Conservation (phyloP, 73 alveolate genomes). For the Symbiodinium natans region DNA sequence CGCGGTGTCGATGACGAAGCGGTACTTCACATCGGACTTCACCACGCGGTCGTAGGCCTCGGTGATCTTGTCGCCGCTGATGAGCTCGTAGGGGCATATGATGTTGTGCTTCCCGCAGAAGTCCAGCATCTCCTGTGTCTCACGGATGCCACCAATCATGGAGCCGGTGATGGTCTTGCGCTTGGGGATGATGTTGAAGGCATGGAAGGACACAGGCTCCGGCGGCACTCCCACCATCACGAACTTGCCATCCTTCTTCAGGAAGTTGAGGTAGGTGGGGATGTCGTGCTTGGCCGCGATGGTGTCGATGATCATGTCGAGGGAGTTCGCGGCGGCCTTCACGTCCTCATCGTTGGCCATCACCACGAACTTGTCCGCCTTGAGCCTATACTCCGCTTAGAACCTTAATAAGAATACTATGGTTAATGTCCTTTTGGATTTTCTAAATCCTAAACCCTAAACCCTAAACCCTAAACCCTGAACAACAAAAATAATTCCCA, state of each 20-base stretch:
- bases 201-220: slow-evolving; percentile 92
- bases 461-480: too few species aligned
- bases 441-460: too few species aligned
- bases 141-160: slow-evolving; percentile 94
- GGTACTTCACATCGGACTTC: slow-evolving; percentile 92
- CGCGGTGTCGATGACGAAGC: slow-evolving; percentile 73
- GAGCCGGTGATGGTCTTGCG: slow-evolving; percentile 95
- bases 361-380: slow-evolving; percentile 95
- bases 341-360: slow-evolving; percentile 93
- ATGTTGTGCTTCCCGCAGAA: slow-evolving; percentile 94
- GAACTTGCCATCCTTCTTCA: slow-evolving; percentile 94
- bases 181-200: slow-evolving; percentile 93
- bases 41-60: slow-evolving; percentile 69
- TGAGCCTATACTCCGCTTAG: too few species aligned
- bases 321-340: slow-evolving; percentile 92
- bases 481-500: too few species aligned
- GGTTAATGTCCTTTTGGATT: too few species aligned
- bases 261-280: slow-evolving; percentile 33
- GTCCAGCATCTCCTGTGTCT: slow-evolving; percentile 95
- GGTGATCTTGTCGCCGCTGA: slow-evolving; percentile 58
- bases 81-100: slow-evolving; percentile 79
- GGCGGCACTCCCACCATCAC: slow-evolving; percentile 95
- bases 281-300: slow-evolving; percentile 94
- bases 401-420: too few species aligned
- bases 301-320: slow-evolving; percentile 66